A percentile compares a stretch with the other conserved stretches of the same genome.
phyloP scores from a whole-genome alignment of 2,329 filamentous ascomycete genomes.

The Colletotrichum magnum region DNA sequence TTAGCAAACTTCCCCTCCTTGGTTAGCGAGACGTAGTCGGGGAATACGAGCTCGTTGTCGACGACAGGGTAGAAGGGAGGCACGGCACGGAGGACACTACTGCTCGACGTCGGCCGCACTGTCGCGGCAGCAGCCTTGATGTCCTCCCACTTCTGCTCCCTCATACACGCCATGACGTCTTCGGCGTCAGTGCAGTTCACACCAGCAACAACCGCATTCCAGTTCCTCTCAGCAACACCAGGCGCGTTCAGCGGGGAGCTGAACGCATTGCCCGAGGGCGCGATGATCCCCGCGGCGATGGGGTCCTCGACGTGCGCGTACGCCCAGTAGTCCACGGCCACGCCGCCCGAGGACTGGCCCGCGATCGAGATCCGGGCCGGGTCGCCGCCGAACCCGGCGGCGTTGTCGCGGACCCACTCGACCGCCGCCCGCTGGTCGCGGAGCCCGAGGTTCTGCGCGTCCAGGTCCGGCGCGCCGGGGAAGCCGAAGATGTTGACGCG shows the following conservation, averaged over 20 bases:
- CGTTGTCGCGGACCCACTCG: conserved; percentile 64
- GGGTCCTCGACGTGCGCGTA: conserved; percentile 65
- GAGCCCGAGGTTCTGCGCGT: conserved; percentile 59
- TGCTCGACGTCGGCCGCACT: conserved; percentile 50
- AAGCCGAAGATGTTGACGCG: conserved; percentile 60
- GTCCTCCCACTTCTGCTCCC: conserved; percentile 50
- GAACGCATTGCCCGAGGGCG: conserved; percentile 60
- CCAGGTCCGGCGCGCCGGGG: conserved; percentile 48
- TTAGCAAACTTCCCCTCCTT: conserved; percentile 53
- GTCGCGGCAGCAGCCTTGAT: conserved; percentile 54
- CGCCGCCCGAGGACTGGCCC: conserved; percentile 61
- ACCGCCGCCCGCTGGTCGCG: conserved; percentile 65
- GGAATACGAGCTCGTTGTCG: conserved; percentile 57
- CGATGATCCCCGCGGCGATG: conserved; percentile 62
- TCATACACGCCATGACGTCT: conserved; percentile 54
- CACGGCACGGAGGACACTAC: conserved; percentile 53
- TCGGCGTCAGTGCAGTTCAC: conserved; percentile 43
- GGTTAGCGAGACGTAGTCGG: conserved; percentile 54
- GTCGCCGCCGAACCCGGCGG: conserved; percentile 62
- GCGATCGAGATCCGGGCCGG: conserved; percentile 54
- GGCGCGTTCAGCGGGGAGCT: conserved; percentile 59
- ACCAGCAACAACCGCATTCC: conserved; percentile 59
- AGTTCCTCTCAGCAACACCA: conserved; percentile 54
- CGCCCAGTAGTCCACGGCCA: conserved; percentile 60
- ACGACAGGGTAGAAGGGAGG: conserved; percentile 58